A percentile compares a stretch with the other conserved stretches of the same genome.
Conservation (phyloP, 768 basidiomycete genomes). For the Cystofilobasidium macerans region DNA sequence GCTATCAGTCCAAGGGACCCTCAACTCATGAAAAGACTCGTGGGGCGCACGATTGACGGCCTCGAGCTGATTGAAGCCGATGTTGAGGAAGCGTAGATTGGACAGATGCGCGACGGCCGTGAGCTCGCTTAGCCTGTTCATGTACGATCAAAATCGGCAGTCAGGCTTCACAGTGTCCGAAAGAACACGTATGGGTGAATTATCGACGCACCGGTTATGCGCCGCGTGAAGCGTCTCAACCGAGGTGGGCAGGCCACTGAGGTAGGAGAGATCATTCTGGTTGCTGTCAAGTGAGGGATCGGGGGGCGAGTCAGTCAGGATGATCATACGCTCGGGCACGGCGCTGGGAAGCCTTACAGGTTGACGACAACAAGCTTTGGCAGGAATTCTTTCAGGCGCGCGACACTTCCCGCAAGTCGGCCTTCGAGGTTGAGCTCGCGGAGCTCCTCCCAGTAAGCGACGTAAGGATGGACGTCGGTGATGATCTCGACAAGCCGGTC, state of each 20-base stretch:
- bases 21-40: too few relatives aligned
- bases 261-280: conserved; percentile 40
- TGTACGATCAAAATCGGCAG: not conserved
- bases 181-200: not conserved
- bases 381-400: conserved; percentile 77
- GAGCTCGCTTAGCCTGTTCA: conserved; percentile 59
- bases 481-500: conserved; percentile 83
- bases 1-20: not conserved
- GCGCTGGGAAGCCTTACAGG: conserved; percentile 48
- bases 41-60: conserved; percentile 64
- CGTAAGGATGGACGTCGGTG: conserved; percentile 87
- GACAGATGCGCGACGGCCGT: conserved; percentile 79
- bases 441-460: conserved; percentile 85
- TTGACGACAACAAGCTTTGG: conserved; percentile 58
- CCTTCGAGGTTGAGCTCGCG: conserved; percentile 59
- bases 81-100: conserved; percentile 78
- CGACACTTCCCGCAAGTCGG: conserved; percentile 67
- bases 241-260: conserved; percentile 41
- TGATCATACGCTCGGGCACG: not conserved
- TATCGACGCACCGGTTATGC: conserved; percentile 32
- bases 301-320: not conserved
- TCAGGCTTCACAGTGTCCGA: not conserved
- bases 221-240: conserved; percentile 38
- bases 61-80: conserved; percentile 80
- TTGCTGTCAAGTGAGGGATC: conserved; percentile 27